phyloP scores from a whole-genome alignment of 768 basidiomycete species.

The Gloeostereum incarnatum region DNA sequence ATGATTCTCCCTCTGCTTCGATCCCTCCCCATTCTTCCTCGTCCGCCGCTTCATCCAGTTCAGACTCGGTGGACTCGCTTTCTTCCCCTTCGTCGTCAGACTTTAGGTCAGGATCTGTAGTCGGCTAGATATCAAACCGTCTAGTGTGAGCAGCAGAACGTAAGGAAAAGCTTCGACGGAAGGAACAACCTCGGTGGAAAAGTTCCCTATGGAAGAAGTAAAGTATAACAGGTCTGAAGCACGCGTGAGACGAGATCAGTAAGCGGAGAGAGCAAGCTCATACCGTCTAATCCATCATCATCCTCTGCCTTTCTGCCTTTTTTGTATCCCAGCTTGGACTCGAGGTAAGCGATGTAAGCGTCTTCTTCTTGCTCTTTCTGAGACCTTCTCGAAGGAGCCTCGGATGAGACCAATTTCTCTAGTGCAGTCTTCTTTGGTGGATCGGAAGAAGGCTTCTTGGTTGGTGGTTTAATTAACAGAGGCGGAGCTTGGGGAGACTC shows the following conservation, averaged over 20 bases:
- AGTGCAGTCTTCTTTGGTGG: neutral
- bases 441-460: neutral
- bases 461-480: neutral
- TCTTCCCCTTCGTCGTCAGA: neutral
- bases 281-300: constrained; percentile 83
- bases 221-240: constrained; percentile 46
- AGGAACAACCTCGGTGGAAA: constrained; percentile 4
- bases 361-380: constrained; percentile 64
- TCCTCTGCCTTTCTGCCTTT: constrained; percentile 38
- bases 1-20: constrained; percentile 6
- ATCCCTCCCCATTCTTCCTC: constrained; percentile 31
- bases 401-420: constrained; percentile 7
- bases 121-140: too few species aligned
- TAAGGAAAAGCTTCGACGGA: constrained; percentile 19
- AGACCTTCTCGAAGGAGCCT: constrained; percentile 18
- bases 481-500: neutral
- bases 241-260: constrained; percentile 1
- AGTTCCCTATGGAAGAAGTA: constrained; percentile 25
- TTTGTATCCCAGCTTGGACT: constrained; percentile 60
- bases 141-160: neutral
- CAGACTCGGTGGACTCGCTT: constrained; percentile 5
- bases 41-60: constrained; percentile 17
- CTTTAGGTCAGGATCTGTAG: neutral
- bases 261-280: constrained; percentile 10
- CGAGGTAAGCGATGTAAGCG: constrained; percentile 76